A percentile compares a stretch with the other conserved stretches of the same genome.
These are phyloP conservation scores for Pulicaria dysenterica DNA, from an alignment of 129 eudicot species.

Conservation along the genomic window DNA sequence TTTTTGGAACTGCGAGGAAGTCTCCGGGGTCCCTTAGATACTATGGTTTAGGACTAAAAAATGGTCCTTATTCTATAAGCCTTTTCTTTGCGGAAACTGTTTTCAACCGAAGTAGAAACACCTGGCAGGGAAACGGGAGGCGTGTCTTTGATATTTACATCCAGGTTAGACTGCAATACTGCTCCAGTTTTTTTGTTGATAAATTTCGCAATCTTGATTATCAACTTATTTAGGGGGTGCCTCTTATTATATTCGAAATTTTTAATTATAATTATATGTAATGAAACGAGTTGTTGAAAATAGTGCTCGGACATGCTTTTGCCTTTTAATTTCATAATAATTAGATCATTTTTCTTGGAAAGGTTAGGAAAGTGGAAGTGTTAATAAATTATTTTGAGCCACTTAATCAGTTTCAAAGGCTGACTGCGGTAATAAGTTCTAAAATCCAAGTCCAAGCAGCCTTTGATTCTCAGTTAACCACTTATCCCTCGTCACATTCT, in stretches of 20 bases:
- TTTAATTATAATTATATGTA: too few relatives aligned
- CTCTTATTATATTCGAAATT: too few relatives aligned
- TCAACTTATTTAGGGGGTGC: neutral
- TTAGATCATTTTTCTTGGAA: too few relatives aligned
- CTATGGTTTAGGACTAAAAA: constrained; percentile 55
- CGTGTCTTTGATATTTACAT: constrained; percentile 58
- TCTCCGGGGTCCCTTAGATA: constrained; percentile 62
- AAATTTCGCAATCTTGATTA: neutral
- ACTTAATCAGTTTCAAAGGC: too few relatives aligned
- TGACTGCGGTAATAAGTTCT: too few relatives aligned
- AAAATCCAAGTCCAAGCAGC: too few relatives aligned
- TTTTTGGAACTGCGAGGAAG: constrained; percentile 49
- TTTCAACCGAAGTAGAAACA: constrained; percentile 29
- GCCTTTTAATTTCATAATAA: too few relatives aligned
- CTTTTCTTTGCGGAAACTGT: constrained; percentile 53
- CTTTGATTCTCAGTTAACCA: too few relatives aligned
- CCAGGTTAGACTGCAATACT: constrained; percentile 36
- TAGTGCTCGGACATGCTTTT: too few relatives aligned
- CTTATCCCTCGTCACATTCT: neutral
- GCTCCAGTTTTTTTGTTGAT: neutral
- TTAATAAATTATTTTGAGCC: too few relatives aligned
- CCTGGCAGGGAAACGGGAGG: constrained; percentile 49
- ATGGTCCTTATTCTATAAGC: constrained; percentile 49
- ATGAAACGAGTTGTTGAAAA: too few relatives aligned
- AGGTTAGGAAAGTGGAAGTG: too few relatives aligned